These are phyloP conservation scores for Lyophyllum decastes DNA, from an alignment of 768 basidiomycete species.

Conservation along the genomic window DNA sequence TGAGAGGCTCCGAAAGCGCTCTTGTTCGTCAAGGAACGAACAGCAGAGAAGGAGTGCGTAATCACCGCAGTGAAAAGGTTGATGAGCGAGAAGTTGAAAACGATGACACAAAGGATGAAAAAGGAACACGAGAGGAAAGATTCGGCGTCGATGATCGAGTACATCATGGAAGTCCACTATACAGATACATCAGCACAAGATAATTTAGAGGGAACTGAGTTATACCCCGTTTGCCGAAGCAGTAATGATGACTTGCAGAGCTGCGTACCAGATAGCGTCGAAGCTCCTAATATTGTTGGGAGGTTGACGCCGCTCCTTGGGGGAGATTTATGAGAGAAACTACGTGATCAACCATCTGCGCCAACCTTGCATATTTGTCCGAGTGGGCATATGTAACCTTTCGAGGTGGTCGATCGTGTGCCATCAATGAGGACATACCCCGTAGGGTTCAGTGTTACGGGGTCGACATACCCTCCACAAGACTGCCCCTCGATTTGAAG, in stretches of 20 bases:
- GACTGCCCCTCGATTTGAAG: slow-evolving; percentile 50
- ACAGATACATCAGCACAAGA: background rate
- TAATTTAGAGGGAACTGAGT: background rate
- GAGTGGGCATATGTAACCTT: slow-evolving; percentile 89
- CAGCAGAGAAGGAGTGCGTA: slow-evolving; percentile 90
- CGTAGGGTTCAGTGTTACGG: slow-evolving; percentile 47
- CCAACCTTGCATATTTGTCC: slow-evolving; percentile 80
- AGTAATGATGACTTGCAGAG: slow-evolving; percentile 83
- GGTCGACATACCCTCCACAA: slow-evolving; percentile 84
- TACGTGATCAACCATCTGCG: background rate
- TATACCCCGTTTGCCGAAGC: slow-evolving; percentile 78
- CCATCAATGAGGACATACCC: slow-evolving; percentile 36
- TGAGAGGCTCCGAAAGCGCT: slow-evolving; percentile 89
- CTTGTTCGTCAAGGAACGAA: slow-evolving; percentile 81
- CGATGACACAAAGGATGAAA: slow-evolving; percentile 80
- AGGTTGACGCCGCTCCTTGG: slow-evolving; percentile 69
- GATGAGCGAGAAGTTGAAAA: slow-evolving; percentile 94
- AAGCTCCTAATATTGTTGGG: slow-evolving; percentile 70
- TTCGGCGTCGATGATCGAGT: slow-evolving; percentile 85
- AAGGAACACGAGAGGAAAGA: slow-evolving; percentile 86
- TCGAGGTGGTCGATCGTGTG: slow-evolving; percentile 33
- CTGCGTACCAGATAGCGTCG: slow-evolving; percentile 82
- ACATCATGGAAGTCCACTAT: slow-evolving; percentile 85
- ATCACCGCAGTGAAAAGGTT: slow-evolving; percentile 96
- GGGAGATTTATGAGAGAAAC: background rate